phyloP scores from a whole-genome alignment of 768 basidiomycete species.

The Omphalotus guepiniiformis region DNA sequence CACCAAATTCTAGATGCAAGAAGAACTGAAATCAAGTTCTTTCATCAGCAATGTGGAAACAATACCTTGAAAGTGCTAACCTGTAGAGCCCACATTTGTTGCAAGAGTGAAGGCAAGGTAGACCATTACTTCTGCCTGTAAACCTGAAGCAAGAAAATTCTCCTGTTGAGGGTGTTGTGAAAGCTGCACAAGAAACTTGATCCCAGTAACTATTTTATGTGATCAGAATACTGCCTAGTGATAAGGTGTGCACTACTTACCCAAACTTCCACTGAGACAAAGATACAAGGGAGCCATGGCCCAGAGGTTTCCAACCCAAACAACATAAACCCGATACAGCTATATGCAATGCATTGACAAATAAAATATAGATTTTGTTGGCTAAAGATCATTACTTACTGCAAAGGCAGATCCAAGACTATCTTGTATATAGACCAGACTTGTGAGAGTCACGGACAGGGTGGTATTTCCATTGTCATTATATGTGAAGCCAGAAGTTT shows the following conservation, averaged over 20 bases:
- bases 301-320: constrained; percentile 1
- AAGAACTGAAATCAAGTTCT: not conserved
- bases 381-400: not conserved
- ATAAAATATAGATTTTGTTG: not conserved
- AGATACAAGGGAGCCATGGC: not conserved
- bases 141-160: no score
- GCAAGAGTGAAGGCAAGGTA: not conserved
- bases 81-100: not conserved
- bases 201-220: not conserved
- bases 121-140: not conserved
- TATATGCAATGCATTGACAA: not conserved
- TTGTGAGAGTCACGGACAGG: not conserved
- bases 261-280: not conserved
- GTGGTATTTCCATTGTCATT: not conserved
- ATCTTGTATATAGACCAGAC: not conserved
- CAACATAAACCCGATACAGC: constrained; percentile 1
- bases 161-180: not conserved
- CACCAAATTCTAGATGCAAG: not conserved
- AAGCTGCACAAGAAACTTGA: not conserved
- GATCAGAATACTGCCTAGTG: no score
- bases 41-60: no score
- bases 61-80: no score
- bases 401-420: constrained; percentile 2
- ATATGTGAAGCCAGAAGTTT: not conserved
- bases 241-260: not conserved